Evolutionary conservation across 2,329 filamentous ascomycete genomes (phyloP).

Genomic region (Apiospora marii): DNA sequence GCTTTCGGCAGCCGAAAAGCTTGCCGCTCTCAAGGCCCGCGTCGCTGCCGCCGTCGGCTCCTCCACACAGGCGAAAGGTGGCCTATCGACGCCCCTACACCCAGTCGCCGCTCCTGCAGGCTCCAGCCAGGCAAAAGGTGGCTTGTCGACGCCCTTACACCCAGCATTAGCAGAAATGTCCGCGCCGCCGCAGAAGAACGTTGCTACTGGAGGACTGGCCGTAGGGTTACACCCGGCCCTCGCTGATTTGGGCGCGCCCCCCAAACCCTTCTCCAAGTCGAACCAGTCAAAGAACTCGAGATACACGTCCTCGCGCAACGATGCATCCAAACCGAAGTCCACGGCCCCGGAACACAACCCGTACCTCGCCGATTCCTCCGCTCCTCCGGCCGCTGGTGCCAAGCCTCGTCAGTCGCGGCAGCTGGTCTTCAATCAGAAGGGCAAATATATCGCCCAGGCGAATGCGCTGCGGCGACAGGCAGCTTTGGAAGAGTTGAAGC

Average conservation of each 20-base stretch:
- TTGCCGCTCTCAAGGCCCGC: constrained; percentile 81
- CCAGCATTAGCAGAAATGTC: constrained; percentile 62
- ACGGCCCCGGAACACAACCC: constrained; percentile 66
- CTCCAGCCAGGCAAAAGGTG: constrained; percentile 50
- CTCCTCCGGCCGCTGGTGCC: constrained; percentile 63
- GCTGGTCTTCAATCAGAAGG: constrained; percentile 91
- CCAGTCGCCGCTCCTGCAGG: constrained; percentile 70
- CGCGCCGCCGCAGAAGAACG: neutral
- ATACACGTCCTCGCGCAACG: constrained; percentile 21
- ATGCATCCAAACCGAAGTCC: constrained; percentile 37
- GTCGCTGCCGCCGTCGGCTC: constrained; percentile 74
- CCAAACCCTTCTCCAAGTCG: constrained; percentile 36
- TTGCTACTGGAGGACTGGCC: constrained; percentile 63
- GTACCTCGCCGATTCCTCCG: constrained; percentile 74
- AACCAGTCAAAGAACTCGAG: constrained; percentile 49
- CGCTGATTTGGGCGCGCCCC: constrained; percentile 16
- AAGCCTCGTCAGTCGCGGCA: constrained; percentile 76
- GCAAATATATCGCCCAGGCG: constrained; percentile 96
- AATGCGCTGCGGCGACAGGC: constrained; percentile 88
- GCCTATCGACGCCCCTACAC: constrained; percentile 70
- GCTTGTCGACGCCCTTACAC: constrained; percentile 70
- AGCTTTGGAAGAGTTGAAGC: constrained; percentile 92
- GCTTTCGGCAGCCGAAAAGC: constrained; percentile 64
- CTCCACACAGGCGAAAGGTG: constrained; percentile 50
- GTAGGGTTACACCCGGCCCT: constrained; percentile 76